Base-by-base conservation (phyloP, 495 filamentous ascomycete genomes). In the Thozetella sp. region DNA sequence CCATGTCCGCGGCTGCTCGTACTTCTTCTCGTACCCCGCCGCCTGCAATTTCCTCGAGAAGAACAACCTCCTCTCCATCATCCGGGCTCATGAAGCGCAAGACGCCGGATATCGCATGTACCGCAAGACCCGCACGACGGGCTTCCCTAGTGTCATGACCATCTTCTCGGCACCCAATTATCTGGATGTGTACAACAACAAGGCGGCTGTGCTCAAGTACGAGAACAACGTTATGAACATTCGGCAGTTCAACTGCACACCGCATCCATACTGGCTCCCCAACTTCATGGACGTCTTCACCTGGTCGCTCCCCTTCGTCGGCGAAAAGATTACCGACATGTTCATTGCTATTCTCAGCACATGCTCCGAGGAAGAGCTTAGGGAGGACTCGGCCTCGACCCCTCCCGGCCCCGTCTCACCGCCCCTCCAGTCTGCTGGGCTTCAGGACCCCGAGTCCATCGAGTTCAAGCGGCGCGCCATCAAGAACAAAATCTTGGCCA, bases 191-290 rank as follows among this genome's bases (percentile, higher is more conserved):
- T 99, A 99, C 80, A 99, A 99, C 86, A 99, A 99, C 85, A 99
- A 99, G 77, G 95, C 95, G 0, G 95, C 95, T 0, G 95, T 99
- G 22, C 79, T 99, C 59, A 99, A 99, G 74, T 99, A 99, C 72
- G 95, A 99, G 74, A 99, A 99, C 77, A 99, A 99, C 70, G 95
- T 99, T 57, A 99, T 99, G 95, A 99, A 99, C 81, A 99, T 99
- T 69, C 86, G 95, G 25, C 95, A 99, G 72, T 99, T 99, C 79
- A 99, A 99, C 76, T 99, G 95, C 86, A 97, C 95, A 27, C 95
- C 95, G 6, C 95, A 99, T 75, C 95, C 95, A 17, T 99, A 98
- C 77, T 99, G 95, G 95, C 86, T 99, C 34, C 95, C 95, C 50
- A 99, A 99, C 77, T 99, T 99, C 74, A 99, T 99, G 95, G 95